phyloP scores from a whole-genome alignment of 352 stramenopile genomes.

The Peronospora destructor region DNA sequence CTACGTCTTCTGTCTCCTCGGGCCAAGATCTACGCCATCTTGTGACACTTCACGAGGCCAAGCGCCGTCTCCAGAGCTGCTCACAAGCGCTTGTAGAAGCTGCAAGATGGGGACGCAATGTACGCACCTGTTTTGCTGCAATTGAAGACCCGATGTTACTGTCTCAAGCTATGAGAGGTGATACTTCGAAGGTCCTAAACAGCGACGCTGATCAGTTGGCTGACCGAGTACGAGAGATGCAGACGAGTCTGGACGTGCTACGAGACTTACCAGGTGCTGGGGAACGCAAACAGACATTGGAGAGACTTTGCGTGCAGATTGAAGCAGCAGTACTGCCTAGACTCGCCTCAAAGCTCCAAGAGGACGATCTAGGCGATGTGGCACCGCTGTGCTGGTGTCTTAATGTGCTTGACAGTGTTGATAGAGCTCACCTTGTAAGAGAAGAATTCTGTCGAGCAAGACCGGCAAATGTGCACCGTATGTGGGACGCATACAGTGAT shows the following conservation, averaged over 20 bases:
- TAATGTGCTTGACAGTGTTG: slow-evolving; percentile 45
- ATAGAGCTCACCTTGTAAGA: slow-evolving; percentile 34
- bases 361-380: slow-evolving; percentile 39
- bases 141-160: slow-evolving; percentile 39
- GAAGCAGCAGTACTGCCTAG: slow-evolving; percentile 42
- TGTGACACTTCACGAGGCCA: slow-evolving; percentile 64
- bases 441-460: slow-evolving; percentile 42
- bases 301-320: slow-evolving; percentile 49
- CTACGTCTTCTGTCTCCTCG: not conserved
- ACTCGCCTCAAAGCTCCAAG: slow-evolving; percentile 34
- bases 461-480: slow-evolving; percentile 43
- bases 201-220: slow-evolving; percentile 27
- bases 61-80: slow-evolving; percentile 53
- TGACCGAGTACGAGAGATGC: slow-evolving; percentile 55
- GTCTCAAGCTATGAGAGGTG: slow-evolving; percentile 10
- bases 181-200: not conserved
- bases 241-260: slow-evolving; percentile 49
- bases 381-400: slow-evolving; percentile 40
- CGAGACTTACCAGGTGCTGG: slow-evolving; percentile 52
- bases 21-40: slow-evolving; percentile 41
- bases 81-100: slow-evolving; percentile 65
- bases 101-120: slow-evolving; percentile 57
- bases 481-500: slow-evolving; percentile 46
- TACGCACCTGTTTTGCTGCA: slow-evolving; percentile 37
- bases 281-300: slow-evolving; percentile 46